phyloP scores from a whole-genome alignment of 2,329 filamentous ascomycete genomes.

The Trichoderma pleuroti region DNA sequence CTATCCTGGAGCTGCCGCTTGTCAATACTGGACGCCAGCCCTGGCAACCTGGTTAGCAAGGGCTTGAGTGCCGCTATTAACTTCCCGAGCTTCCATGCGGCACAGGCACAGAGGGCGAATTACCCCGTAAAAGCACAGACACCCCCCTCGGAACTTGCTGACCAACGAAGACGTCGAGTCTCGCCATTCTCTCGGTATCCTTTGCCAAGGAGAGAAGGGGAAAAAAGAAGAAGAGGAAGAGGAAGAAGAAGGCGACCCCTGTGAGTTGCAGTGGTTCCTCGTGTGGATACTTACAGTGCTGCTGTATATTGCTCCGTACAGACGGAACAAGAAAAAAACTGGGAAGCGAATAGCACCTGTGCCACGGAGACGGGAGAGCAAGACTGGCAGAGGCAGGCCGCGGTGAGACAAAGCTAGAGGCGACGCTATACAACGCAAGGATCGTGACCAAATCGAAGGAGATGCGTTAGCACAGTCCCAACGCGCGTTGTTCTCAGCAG shows the following conservation, averaged over 20 bases:
- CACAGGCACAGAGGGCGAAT: constrained; percentile 6
- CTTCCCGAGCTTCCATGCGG: constrained; percentile 16
- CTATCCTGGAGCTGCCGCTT: constrained; percentile 15
- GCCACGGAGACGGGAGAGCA: neutral
- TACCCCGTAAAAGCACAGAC: neutral
- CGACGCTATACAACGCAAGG: constrained; percentile 15
- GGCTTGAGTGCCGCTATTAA: constrained; percentile 15
- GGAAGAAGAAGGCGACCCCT: neutral
- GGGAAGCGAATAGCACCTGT: neutral
- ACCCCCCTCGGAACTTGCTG: constrained; percentile 1
- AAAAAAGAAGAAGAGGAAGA: neutral
- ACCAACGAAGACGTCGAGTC: neutral
- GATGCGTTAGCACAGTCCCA: constrained; percentile 12
- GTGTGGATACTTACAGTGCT: neutral
- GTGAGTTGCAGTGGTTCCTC: neutral
- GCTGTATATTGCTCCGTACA: neutral
- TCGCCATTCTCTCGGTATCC: neutral
- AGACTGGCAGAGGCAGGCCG: neutral
- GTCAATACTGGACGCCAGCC: constrained; percentile 13
- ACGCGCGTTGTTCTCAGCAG: constrained; percentile 8
- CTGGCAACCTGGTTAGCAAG: neutral
- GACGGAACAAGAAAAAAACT: neutral
- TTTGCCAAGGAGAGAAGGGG: neutral
- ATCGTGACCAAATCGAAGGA: constrained; percentile 15
- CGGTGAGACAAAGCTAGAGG: neutral